Evolutionary conservation across 2,329 filamentous ascomycete genomes (phyloP).

Genomic region (Aspergillus oerlinghausenensis): DNA sequence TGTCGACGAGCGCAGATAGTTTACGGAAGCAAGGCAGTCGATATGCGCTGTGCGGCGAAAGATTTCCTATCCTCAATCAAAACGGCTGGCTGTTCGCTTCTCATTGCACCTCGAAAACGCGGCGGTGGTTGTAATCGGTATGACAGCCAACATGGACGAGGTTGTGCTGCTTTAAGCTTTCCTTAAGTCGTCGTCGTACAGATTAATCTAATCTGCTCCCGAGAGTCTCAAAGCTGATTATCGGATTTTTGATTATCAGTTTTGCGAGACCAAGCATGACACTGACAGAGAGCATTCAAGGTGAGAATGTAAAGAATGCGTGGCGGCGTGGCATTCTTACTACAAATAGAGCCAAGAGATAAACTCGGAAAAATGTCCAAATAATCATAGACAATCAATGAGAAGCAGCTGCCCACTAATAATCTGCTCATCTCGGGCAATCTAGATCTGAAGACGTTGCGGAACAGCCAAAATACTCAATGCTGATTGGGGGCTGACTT

Average conservation of each 20-base stretch:
- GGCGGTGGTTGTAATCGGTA: not conserved
- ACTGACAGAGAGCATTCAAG: not conserved
- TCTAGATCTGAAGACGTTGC: constrained; percentile 1
- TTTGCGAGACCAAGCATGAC: not conserved
- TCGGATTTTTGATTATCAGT: not conserved
- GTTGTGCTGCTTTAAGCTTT: not conserved
- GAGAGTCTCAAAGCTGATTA: not conserved
- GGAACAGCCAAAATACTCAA: not conserved
- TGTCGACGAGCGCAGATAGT: not conserved
- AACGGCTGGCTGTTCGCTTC: not conserved
- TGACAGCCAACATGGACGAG: not conserved
- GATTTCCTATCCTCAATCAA: not conserved
- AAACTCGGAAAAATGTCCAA: not conserved
- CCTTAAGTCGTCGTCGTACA: not conserved
- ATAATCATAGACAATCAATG: not conserved
- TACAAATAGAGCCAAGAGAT: not conserved
- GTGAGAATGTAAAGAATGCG: not conserved
- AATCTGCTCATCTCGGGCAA: constrained; percentile 8
- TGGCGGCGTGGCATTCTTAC: constrained; percentile 1
- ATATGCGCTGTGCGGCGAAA: not conserved
- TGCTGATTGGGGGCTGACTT: constrained; percentile 4
- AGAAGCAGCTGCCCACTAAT: constrained; percentile 11
- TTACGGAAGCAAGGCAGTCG: not conserved
- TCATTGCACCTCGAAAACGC: not conserved
- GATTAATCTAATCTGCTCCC: not conserved